Conservation (phyloP, 2,329 filamentous ascomycete genomes). For the Cercospora sojina region DNA sequence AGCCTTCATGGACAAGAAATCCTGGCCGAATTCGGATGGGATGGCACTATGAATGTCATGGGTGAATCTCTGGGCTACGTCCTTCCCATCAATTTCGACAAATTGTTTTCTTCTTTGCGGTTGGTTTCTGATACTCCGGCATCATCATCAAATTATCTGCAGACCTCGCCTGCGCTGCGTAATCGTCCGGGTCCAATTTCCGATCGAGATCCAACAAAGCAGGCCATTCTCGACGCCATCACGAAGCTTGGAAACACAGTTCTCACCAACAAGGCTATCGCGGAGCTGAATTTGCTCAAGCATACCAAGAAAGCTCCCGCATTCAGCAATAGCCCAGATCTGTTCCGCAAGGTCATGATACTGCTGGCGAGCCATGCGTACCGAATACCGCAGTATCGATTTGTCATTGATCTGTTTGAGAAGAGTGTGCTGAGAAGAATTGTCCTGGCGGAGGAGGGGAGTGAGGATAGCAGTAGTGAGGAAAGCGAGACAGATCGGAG, state of each 20-base stretch:
- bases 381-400: slow-evolving; percentile 78
- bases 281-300: slow-evolving; percentile 63
- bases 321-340: slow-evolving; percentile 66
- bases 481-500: slow-evolving; percentile 30
- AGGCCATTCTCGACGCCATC: slow-evolving; percentile 78
- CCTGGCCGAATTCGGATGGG: slow-evolving; percentile 85
- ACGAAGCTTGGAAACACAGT: slow-evolving; percentile 92
- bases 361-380: slow-evolving; percentile 89
- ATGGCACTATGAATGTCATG: slow-evolving; percentile 79
- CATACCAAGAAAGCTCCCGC: slow-evolving; percentile 64
- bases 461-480: slow-evolving; percentile 40
- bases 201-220: slow-evolving; percentile 59
- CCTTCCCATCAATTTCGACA: slow-evolving; percentile 74
- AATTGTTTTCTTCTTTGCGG: slow-evolving; percentile 67
- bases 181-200: slow-evolving; percentile 22
- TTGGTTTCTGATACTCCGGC: slow-evolving; percentile 11
- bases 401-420: slow-evolving; percentile 92
- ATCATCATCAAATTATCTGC: slow-evolving; percentile 6
- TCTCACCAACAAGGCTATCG: slow-evolving; percentile 80
- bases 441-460: slow-evolving; percentile 69
- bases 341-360: slow-evolving; percentile 83
- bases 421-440: slow-evolving; percentile 81
- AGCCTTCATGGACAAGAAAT: slow-evolving; percentile 92
- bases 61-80: slow-evolving; percentile 85
- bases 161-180: slow-evolving; percentile 19